phyloP scores from a whole-genome alignment of 192 early-diverging fungal species.

The Entophlyctis luteolus region DNA sequence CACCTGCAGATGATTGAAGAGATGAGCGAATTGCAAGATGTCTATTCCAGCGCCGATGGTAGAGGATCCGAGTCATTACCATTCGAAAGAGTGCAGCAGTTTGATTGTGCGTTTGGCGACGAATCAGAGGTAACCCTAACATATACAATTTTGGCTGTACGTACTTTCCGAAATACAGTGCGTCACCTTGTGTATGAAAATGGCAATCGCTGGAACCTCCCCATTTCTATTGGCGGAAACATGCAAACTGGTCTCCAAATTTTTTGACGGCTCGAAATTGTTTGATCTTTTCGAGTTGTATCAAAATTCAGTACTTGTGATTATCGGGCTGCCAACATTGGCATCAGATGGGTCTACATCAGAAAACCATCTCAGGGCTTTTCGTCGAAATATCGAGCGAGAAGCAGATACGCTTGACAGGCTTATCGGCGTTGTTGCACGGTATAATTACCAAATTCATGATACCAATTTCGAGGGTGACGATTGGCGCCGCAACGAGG shows the following conservation, averaged over 20 bases:
- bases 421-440: slow-evolving; percentile 10
- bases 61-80: slow-evolving; percentile 20
- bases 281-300: too few relatives aligned
- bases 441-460: background rate
- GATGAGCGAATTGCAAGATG: slow-evolving; percentile 13
- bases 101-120: slow-evolving; percentile 27
- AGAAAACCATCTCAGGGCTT: too few relatives aligned
- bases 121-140: slow-evolving; percentile 13
- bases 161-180: background rate
- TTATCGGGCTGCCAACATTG: too few relatives aligned
- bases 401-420: slow-evolving; percentile 33
- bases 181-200: slow-evolving; percentile 35
- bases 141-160: background rate
- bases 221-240: slow-evolving; percentile 23
- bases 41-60: too few relatives aligned
- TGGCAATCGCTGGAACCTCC: slow-evolving; percentile 38
- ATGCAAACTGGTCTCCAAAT: slow-evolving; percentile 28
- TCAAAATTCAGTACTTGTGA: too few relatives aligned
- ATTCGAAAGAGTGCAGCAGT: slow-evolving; percentile 38
- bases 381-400: slow-evolving; percentile 34
- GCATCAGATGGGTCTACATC: too few relatives aligned
- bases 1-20: slow-evolving; percentile 28
- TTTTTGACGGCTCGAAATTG: too few relatives aligned
- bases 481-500: too few relatives aligned
- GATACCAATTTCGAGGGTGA: too few relatives aligned